Evolutionary conservation across 106 monocot species (phyloP), one percentile per base, ranked within the genome.

Genomic region (Hemerocallis citrina): DNA sequence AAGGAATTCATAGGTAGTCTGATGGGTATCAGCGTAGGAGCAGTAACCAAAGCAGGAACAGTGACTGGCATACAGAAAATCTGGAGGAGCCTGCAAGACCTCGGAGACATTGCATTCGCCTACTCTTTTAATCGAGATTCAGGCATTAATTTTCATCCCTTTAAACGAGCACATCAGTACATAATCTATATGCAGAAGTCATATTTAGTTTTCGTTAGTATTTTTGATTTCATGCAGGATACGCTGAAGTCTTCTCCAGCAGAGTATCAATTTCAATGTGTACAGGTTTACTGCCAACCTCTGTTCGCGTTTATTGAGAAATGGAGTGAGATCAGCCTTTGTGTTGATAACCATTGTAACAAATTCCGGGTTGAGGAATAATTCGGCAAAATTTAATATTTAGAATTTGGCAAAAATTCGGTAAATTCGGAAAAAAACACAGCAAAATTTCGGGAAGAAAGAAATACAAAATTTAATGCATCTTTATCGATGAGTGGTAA

Each of bases 51-150:
- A 61, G 28, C 40, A 42, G 61, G 61, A 27, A 42, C 38, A 22
- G 67, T 74, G 13, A 74, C 49, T 37, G 37, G 34, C 38, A 43
- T 9, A 3, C 59, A 76, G 42, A 81, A 81, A 52, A 55, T 72
- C 28, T 81, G 80, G 80, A 39, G 61, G 17, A 68, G 48, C 42
- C 43, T 81, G 38, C 75, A 81, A 57, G 80, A 75, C 15, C 41
- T 81, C 9, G 80, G 80, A 22, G 63, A 76, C 75, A 81, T 81
- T n/a, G 80, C 80, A 19, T 81, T 81, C 57, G 75, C 80, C 48
- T 76, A 76, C 67, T 75, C 80, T 37, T 81, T 56, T 81, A 35
- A 81, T 81, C 33, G 80, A 81, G 55, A 81, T 81, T 28, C 79
- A 79, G 74, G 67, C 49, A 52, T 58, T 48, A 58, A 34, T 23